A percentile compares a stretch with the other conserved stretches of the same genome.
These are phyloP conservation scores for Xerocomellus chrysenteron DNA, from an alignment of 768 basidiomycete genomes.

Conservation along the genomic window DNA sequence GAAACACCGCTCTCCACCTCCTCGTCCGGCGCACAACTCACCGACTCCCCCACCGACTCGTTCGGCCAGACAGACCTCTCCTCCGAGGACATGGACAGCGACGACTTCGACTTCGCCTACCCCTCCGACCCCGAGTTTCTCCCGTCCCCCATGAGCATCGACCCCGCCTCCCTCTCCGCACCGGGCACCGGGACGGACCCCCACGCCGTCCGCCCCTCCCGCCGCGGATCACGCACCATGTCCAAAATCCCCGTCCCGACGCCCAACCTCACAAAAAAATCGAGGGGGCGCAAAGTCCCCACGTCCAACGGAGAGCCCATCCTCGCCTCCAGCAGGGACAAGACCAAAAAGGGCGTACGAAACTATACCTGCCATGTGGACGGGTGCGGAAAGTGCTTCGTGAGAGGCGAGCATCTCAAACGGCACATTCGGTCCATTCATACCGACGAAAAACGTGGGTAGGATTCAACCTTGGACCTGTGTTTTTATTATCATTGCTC, in stretches of 20 bases:
- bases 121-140: slow-evolving; percentile 27
- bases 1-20: slow-evolving; percentile 6
- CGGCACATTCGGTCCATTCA: slow-evolving; percentile 79
- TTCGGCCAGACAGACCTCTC: background rate
- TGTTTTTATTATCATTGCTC: background rate
- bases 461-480: background rate
- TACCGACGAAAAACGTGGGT: slow-evolving; percentile 81
- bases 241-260: slow-evolving; percentile 42
- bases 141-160: slow-evolving; percentile 7
- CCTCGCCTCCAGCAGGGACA: slow-evolving; percentile 28
- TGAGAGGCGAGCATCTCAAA: slow-evolving; percentile 78
- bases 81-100: slow-evolving; percentile 19
- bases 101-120: slow-evolving; percentile 16
- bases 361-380: slow-evolving; percentile 65
- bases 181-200: background rate
- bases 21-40: background rate
- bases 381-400: slow-evolving; percentile 79
- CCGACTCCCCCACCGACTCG: slow-evolving; percentile 3
- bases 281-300: slow-evolving; percentile 49
- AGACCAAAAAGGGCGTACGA: slow-evolving; percentile 38
- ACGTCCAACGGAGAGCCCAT: slow-evolving; percentile 29
- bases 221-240: slow-evolving; percentile 23
- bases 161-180: slow-evolving; percentile 11
- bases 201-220: slow-evolving; percentile 14
- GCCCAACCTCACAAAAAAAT: slow-evolving; percentile 50